A percentile compares a stretch with the other conserved stretches of the same genome.
These are phyloP conservation scores for Protomyces gravidus DNA, from an alignment of 1,139 yeast species.

Conservation along the genomic window DNA sequence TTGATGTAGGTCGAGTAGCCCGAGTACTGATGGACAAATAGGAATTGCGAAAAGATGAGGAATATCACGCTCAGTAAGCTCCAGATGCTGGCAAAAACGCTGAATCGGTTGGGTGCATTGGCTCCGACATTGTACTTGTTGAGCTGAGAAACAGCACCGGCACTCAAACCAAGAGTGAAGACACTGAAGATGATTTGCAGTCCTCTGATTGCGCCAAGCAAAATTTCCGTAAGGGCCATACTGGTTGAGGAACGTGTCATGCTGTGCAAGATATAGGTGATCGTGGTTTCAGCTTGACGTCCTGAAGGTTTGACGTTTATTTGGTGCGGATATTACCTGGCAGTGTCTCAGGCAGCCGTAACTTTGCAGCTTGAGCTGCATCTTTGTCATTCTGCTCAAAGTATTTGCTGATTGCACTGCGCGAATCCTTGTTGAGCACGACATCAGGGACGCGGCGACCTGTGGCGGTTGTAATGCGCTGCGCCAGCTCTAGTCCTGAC, in stretches of 20 bases:
- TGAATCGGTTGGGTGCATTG: slow-evolving; percentile 14
- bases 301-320: neutral
- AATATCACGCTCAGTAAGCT: slow-evolving; percentile 7
- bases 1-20: slow-evolving; percentile 21
- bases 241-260: neutral
- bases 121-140: slow-evolving; percentile 1
- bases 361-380: neutral
- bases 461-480: neutral
- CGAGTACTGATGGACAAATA: slow-evolving; percentile 16
- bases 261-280: neutral
- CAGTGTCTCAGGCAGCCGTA: slow-evolving; percentile 1
- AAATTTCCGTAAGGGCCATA: slow-evolving; percentile 20
- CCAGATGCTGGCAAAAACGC: slow-evolving; percentile 9
- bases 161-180: slow-evolving; percentile 14
- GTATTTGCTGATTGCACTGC: neutral
- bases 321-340: slow-evolving; percentile 12
- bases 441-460: slow-evolving; percentile 15
- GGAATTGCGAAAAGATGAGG: slow-evolving; percentile 18
- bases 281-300: neutral
- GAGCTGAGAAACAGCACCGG: slow-evolving; percentile 9
- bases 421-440: slow-evolving; percentile 1
- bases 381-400: slow-evolving; percentile 3
- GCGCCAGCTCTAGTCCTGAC: slow-evolving; percentile 6
- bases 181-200: slow-evolving; percentile 5
- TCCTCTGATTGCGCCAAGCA: slow-evolving; percentile 17